phyloP scores from a whole-genome alignment of 164 flowering plant species.

The Tetrastigma voinierianum region DNA sequence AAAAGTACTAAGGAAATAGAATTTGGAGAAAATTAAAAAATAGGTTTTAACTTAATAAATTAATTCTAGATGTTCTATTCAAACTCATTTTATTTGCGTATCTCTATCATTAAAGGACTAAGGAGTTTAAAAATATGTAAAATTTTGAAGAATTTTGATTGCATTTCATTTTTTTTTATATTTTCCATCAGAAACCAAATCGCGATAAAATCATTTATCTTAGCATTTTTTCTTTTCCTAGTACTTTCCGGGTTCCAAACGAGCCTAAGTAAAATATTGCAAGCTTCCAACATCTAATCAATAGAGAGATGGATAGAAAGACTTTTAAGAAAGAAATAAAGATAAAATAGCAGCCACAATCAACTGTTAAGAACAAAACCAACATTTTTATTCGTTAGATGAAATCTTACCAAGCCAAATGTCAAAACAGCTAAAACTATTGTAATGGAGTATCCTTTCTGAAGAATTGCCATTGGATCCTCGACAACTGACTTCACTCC shows the following conservation, averaged over 20 bases:
- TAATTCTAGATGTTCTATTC: too few relatives aligned
- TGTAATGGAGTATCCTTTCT: conserved; percentile 94
- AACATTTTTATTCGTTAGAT: conserved; percentile 4
- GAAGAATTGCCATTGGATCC: conserved; percentile 96
- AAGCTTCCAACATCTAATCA: not conserved
- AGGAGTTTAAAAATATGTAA: too few relatives aligned
- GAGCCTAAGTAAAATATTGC: not conserved
- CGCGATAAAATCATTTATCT: too few relatives aligned
- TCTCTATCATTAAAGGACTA: too few relatives aligned
- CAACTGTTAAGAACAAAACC: not conserved
- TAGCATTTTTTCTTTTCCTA: too few relatives aligned
- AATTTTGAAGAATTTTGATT: too few relatives aligned
- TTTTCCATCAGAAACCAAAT: too few relatives aligned
- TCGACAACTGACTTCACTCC: conserved; percentile 54
- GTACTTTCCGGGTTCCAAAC: not conserved
- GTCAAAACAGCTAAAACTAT: conserved; percentile 81
- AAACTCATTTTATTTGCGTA: too few relatives aligned
- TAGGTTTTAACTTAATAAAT: too few relatives aligned
- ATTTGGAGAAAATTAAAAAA: too few relatives aligned
- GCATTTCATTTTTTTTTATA: too few relatives aligned
- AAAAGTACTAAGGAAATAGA: too few relatives aligned
- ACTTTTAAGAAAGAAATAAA: not conserved
- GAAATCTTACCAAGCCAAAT: conserved; percentile 74
- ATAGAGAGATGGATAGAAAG: not conserved
- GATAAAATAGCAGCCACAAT: not conserved